Conservation (phyloP, 1,284 basidiomycete species). For the Cutaneotrichosporon arboriforme region DNA sequence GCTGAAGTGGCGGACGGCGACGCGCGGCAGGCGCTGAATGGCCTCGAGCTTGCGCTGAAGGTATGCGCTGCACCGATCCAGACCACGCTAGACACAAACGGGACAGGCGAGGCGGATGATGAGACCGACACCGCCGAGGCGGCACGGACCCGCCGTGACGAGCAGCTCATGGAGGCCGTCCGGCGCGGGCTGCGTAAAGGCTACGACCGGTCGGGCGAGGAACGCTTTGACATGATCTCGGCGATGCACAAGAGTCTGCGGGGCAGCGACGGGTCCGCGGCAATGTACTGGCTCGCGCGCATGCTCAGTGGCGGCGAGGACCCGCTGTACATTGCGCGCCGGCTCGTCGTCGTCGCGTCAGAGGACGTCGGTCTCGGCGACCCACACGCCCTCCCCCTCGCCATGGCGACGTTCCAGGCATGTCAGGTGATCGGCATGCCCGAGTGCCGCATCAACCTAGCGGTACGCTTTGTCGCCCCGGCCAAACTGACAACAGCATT, state of each 20-base stretch:
- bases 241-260: constrained; percentile 82
- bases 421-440: constrained; percentile 82
- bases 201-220: constrained; percentile 71
- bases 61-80: constrained; percentile 32
- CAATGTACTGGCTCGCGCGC: constrained; percentile 74
- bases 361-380: constrained; percentile 82
- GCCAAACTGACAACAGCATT: constrained; percentile 51
- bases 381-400: constrained; percentile 64
- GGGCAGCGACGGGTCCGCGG: constrained; percentile 70
- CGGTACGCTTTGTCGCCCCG: constrained; percentile 23
- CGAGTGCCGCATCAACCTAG: constrained; percentile 52
- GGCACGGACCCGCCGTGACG: constrained; percentile 18
- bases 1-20: constrained; percentile 51
- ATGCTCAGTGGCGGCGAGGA: constrained; percentile 85
- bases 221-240: constrained; percentile 79
- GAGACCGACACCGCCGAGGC: constrained; percentile 1
- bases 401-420: constrained; percentile 66
- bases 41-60: constrained; percentile 49
- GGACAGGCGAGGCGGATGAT: neutral
- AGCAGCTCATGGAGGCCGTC: constrained; percentile 47
- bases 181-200: constrained; percentile 46
- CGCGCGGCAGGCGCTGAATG: constrained; percentile 49
- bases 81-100: constrained; percentile 13
- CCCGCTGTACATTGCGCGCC: constrained; percentile 72
- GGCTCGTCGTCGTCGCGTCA: constrained; percentile 76